Evolutionary conservation across 208 protist species (phyloP).

Genomic region (Wallacemonas sp.): DNA sequence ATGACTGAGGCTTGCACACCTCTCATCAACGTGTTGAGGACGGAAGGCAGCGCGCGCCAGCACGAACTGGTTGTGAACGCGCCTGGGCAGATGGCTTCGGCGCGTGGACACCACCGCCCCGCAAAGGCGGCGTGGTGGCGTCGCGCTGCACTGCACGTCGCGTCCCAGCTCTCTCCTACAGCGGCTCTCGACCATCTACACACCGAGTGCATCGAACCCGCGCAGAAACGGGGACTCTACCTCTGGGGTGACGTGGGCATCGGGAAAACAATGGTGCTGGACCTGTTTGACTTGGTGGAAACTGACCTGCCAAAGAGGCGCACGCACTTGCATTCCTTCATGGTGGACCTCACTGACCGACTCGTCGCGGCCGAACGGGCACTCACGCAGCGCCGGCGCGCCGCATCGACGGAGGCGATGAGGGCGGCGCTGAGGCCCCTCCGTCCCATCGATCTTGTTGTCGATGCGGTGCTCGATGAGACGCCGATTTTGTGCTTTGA

Average conservation of each 20-base stretch:
- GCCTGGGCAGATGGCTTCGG: too few relatives aligned
- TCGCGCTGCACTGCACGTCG: neutral
- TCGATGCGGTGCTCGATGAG: slow-evolving; percentile 64
- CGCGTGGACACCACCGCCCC: too few relatives aligned
- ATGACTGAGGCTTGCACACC: slow-evolving; percentile 74
- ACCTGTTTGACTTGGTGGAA: slow-evolving; percentile 88
- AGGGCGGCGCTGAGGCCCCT: slow-evolving; percentile 10
- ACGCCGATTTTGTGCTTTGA: slow-evolving; percentile 90
- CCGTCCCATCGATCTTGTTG: slow-evolving; percentile 71
- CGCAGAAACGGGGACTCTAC: slow-evolving; percentile 83
- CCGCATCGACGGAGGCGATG: slow-evolving; percentile 13
- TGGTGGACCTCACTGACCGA: slow-evolving; percentile 79
- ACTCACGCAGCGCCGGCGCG: slow-evolving; percentile 16
- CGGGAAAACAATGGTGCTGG: slow-evolving; percentile 94
- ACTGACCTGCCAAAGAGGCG: slow-evolving; percentile 77
- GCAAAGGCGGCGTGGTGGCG: neutral
- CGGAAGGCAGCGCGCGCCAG: neutral
- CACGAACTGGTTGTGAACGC: neutral
- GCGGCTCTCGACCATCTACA: slow-evolving; percentile 30
- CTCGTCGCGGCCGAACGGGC: slow-evolving; percentile 48
- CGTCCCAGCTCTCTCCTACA: slow-evolving; percentile 16
- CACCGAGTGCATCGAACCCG: slow-evolving; percentile 54
- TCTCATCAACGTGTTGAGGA: slow-evolving; percentile 40
- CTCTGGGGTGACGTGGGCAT: slow-evolving; percentile 93
- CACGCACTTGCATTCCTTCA: slow-evolving; percentile 93